Base-by-base conservation (phyloP, 2,329 filamentous ascomycete species). In the Colletotrichum chlorophyti region DNA sequence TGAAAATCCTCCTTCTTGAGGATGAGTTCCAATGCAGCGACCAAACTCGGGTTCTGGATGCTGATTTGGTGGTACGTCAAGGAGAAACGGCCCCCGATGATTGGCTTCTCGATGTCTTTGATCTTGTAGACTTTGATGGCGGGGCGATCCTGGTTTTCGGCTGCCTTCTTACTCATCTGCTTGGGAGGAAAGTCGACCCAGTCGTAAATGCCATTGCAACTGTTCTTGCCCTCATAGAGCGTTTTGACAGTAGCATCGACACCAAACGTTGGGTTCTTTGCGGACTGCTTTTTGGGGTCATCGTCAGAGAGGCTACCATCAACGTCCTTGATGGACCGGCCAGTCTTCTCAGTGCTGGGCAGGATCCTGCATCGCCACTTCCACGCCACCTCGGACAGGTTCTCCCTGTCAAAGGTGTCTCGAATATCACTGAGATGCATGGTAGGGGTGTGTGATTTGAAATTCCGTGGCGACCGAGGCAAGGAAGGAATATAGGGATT, bases 61-160 rank as follows among this genome's bases (percentile, higher is more conserved):
- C 75, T 70, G 35, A 82, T 68, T 61, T 64, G 65, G 65, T 78
- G 71, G 55, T 74, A 73, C 45, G 74, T 76, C 51, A 80, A 66
- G 10, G 71, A 67, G 29, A 68, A 73, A n/a, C 66, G 66, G 21
- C 76, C 76, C 0, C 62, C 69, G 32, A 80, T 69, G 52, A 72
- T 68, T 4, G 72, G 69, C 68, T 79, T 79, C 9, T 65, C 65
- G 23, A 58, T 58, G 63, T 81, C 76, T 63, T 77, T 79, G 69
- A 76, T 63, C 70, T 79, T 80, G 75, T 71, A 80, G 17, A 79
- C 67, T 59, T 73, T 76, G 69, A 81, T 76, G 55, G 78, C 76
- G 12, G 75, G 71, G 4, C 72, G 69, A 43, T 75, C 72, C 38
- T 79, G 70, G 6, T 66, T 70, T 35, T 68, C 68, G 42, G 69